Conservation (phyloP, 768 basidiomycete species). For the Termitomyces eurrhizus region DNA sequence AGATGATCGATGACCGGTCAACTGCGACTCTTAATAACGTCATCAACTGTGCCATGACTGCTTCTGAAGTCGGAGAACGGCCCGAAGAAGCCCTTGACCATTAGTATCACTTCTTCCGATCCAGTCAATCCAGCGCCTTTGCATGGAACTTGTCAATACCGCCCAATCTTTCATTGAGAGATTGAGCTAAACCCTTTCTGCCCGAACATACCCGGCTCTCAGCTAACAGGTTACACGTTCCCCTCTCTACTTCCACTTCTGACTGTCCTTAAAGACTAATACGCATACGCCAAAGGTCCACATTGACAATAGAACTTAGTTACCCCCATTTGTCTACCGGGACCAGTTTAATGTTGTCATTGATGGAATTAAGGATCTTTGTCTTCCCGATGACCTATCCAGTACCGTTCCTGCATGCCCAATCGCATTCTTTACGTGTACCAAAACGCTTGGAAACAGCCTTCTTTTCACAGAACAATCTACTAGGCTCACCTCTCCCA, state of each 20-base stretch:
- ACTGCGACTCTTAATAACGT: too few relatives aligned
- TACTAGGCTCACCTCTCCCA: constrained; percentile 1
- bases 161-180: constrained; percentile 42
- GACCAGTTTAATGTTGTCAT: constrained; percentile 60
- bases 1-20: too few relatives aligned
- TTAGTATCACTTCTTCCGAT: constrained; percentile 71
- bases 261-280: constrained; percentile 39
- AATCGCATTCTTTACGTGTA: constrained; percentile 74
- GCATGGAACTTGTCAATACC: constrained; percentile 32
- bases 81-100: constrained; percentile 55
- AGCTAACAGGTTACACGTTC: constrained; percentile 67
- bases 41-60: too few relatives aligned
- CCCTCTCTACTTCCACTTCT: constrained; percentile 50
- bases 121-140: constrained; percentile 55
- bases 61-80: constrained; percentile 31
- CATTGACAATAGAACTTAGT: constrained; percentile 71
- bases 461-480: constrained; percentile 60
- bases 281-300: constrained; percentile 42
- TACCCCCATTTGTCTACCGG: constrained; percentile 68
- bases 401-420: constrained; percentile 26
- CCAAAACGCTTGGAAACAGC: constrained; percentile 74
- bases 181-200: constrained; percentile 85
- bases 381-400: constrained; percentile 14
- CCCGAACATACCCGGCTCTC: constrained; percentile 64
- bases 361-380: constrained; percentile 38